Percentiles rank a stretch among this genome's conserved stretches.
Conservation (phyloP, 805 yeast genomes). For the Lachancea mirantina region DNA sequence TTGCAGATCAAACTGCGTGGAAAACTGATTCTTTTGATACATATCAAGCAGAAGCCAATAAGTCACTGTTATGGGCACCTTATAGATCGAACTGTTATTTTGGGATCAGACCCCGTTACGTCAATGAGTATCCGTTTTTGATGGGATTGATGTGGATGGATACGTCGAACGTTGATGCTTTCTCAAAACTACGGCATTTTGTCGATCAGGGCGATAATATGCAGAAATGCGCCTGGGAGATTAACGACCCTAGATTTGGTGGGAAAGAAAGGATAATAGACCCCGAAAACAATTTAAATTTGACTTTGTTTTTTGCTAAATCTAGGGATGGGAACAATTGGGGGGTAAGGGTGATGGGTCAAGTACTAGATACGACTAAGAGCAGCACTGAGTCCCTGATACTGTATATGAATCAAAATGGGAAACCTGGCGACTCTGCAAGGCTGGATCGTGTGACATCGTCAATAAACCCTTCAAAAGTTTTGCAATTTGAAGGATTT, state of each 20-base stretch:
- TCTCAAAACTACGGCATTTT: constrained; percentile 57
- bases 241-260: constrained; percentile 81
- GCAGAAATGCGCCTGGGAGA: constrained; percentile 75
- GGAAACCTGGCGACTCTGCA: constrained; percentile 29
- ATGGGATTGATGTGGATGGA: constrained; percentile 88
- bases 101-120: constrained; percentile 69
- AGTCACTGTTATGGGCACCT: constrained; percentile 82
- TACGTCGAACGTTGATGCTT: constrained; percentile 47
- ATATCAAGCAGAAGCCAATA: constrained; percentile 34
- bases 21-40: constrained; percentile 5
- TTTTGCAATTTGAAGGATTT: constrained; percentile 38
- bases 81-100: constrained; percentile 80
- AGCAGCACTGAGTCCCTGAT: constrained; percentile 55
- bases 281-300: constrained; percentile 48
- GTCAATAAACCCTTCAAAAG: too few species aligned
- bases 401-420: constrained; percentile 74
- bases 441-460: neutral
- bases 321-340: constrained; percentile 63
- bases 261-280: constrained; percentile 76
- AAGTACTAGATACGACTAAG: constrained; percentile 46
- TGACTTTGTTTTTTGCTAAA: constrained; percentile 73
- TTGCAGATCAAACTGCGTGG: neutral
- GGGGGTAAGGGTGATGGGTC: constrained; percentile 69
- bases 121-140: constrained; percentile 50
- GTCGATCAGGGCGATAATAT: constrained; percentile 69